Conservation (phyloP, 2,329 filamentous ascomycete genomes). For the Botryosphaeria dothidea region DNA sequence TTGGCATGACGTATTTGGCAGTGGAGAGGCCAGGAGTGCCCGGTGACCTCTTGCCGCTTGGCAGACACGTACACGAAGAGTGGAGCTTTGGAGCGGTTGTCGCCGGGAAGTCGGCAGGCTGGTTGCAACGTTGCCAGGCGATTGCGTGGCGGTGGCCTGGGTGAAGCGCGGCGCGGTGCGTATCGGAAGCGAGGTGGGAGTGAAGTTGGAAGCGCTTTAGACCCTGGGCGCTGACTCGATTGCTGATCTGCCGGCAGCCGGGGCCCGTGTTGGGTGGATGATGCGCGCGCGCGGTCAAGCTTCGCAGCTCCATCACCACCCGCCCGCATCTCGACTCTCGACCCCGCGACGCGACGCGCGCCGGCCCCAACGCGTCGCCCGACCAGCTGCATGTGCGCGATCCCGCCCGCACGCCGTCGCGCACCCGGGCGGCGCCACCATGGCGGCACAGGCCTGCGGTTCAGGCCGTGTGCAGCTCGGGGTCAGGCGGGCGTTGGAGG, state of each 20-base stretch:
- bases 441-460: neutral
- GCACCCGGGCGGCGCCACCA: neutral
- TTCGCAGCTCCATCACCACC: neutral
- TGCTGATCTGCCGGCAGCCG: constrained; percentile 1
- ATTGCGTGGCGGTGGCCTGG: neutral
- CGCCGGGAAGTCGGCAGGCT: neutral
- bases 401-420: neutral
- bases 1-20: neutral
- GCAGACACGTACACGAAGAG: neutral
- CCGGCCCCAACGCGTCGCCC: neutral
- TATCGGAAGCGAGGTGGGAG: neutral
- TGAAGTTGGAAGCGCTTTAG: neutral
- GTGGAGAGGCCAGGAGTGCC: neutral
- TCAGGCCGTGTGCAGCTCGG: neutral
- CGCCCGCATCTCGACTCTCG: neutral
- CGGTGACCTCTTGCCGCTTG: neutral
- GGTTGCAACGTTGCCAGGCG: neutral
- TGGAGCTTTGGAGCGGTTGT: neutral
- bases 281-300: neutral
- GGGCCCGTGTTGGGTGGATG: neutral
- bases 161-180: neutral
- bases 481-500: neutral
- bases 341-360: neutral
- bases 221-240: neutral
- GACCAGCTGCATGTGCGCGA: neutral